Evolutionary conservation across 805 yeast genomes (phyloP), one percentile per base, ranked within the genome.

Genomic region (Priceomyces melissophilus): DNA sequence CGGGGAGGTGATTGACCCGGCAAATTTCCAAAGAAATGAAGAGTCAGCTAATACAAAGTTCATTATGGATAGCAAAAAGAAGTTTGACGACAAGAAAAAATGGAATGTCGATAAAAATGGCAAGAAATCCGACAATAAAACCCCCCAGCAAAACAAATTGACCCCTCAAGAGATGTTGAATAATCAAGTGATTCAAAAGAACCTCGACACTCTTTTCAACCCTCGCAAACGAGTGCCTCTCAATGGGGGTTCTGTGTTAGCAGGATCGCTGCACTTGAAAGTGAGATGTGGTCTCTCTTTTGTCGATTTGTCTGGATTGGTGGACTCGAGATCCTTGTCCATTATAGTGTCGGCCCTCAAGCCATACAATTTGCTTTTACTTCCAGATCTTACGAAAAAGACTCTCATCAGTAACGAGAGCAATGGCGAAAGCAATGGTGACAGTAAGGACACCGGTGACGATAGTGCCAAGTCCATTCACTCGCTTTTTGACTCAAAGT

Each of bases 291-390:
- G 82, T 1, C 61, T 90, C 6, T 76, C 86, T 2, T 88, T 69
- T 55, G 77, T 91, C 41, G 97, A 91, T 57, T 69, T 90, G 35
- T 78, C 89, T 11, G 96, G 96, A 14, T 63, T 84, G 13, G 91
- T 87, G 0, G 97, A 93, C 56, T 67, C 82, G 47, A 73, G 96
- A 46, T 91, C 99, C 0, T 64, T 87, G 42, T 73, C 81, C 35
- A 79, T 87, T 60, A 85, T 90, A 40, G 71, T 88, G 32, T 87
- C 93, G 15, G 74, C 84, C 2, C 64, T 93, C 40, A 85, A 86
- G 52, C 96, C 98, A 3, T 75, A 80, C 38, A 82, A 82, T 49
- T 69, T 90, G 35, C 65, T 91, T 9, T 58, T 84, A 17, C 59
- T 78, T 3, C 74, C 80, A 15, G 82, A 76, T 45, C 47, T 63